A percentile compares a stretch with the other conserved stretches of the same genome.
Conservation (phyloP, 352 stramenopile species). For the Phytopythium mirpurense region DNA sequence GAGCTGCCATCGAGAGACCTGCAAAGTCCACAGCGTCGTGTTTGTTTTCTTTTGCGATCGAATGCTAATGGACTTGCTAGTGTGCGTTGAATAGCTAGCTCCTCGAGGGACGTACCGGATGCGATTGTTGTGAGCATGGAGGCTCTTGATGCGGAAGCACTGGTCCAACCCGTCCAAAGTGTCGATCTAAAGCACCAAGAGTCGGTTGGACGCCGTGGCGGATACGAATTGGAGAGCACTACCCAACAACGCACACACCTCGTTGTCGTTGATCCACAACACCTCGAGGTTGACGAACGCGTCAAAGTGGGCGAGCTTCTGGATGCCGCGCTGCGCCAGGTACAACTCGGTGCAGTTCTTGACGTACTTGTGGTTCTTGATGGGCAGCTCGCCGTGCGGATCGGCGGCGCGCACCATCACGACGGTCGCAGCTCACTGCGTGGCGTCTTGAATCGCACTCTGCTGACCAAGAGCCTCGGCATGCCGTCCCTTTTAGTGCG, state of each 20-base stretch:
- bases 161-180: slow-evolving; percentile 61
- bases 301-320: slow-evolving; percentile 79
- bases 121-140: slow-evolving; percentile 87
- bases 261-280: slow-evolving; percentile 88
- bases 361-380: slow-evolving; percentile 89
- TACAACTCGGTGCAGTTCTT: slow-evolving; percentile 88
- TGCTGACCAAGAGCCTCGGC: no score
- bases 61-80: no score
- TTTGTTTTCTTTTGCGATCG: no score
- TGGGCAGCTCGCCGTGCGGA: slow-evolving; percentile 70
- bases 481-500: background rate
- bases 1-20: slow-evolving; percentile 46
- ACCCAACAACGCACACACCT: slow-evolving; percentile 20
- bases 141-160: slow-evolving; percentile 86
- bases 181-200: slow-evolving; percentile 28
- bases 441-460: background rate
- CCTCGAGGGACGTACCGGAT: slow-evolving; percentile 43
- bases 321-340: slow-evolving; percentile 70
- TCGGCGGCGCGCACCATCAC: slow-evolving; percentile 37
- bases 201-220: background rate
- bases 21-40: background rate
- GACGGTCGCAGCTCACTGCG: background rate
- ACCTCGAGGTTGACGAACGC: slow-evolving; percentile 86
- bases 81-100: no score
- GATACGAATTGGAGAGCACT: background rate